Conservation (phyloP, 2,329 filamentous ascomycete species). For the Colletotrichum zoysiae region DNA sequence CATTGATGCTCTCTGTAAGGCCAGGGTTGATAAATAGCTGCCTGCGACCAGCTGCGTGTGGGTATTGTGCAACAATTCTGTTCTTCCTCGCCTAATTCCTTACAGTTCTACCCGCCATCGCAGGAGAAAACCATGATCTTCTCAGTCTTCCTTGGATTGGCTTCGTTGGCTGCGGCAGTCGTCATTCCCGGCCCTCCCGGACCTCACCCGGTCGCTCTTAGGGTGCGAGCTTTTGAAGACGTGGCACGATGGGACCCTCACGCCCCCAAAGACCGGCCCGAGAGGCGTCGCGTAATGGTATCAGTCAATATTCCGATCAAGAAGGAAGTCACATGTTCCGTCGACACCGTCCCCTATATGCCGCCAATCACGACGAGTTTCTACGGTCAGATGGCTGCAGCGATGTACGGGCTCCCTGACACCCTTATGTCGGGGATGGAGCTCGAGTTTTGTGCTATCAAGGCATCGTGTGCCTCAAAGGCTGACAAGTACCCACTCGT, state of each 20-base stretch:
- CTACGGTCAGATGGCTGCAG: neutral
- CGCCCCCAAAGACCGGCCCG: slow-evolving; percentile 12
- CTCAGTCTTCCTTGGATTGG: neutral
- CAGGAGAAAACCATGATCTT: neutral
- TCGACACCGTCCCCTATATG: slow-evolving; percentile 2
- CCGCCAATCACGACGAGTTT: neutral
- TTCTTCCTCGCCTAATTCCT: neutral
- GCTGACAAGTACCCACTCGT: slow-evolving; percentile 45
- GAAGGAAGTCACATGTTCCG: neutral
- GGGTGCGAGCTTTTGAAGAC: slow-evolving; percentile 10
- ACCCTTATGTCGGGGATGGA: neutral
- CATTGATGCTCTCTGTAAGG: neutral
- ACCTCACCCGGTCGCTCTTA: neutral
- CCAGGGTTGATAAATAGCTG: neutral
- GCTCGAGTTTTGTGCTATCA: neutral
- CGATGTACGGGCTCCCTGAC: slow-evolving; percentile 1
- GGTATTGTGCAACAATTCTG: neutral
- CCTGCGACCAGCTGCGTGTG: neutral
- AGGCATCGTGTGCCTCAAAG: neutral
- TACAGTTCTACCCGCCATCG: neutral
- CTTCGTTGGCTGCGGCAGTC: neutral
- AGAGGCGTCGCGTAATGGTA: neutral
- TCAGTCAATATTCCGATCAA: neutral
- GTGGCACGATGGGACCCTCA: slow-evolving; percentile 6
- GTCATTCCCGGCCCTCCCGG: slow-evolving; percentile 12